Base-by-base conservation (phyloP, 768 basidiomycete species). In the Tricholoma terreum region DNA sequence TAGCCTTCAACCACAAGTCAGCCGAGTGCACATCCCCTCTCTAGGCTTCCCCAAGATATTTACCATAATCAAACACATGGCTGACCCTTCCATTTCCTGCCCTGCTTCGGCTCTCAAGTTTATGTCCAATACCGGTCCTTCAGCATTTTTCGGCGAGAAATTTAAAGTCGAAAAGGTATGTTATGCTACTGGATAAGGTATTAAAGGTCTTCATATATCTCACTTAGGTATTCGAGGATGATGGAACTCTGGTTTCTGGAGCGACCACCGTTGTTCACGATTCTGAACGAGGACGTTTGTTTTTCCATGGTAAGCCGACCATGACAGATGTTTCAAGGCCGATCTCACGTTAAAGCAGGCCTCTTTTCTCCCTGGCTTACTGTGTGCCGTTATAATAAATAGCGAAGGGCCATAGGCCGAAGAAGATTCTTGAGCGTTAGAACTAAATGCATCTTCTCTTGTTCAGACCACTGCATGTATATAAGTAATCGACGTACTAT, bases 151-250 rank as follows among this genome's bases (percentile, higher is more conserved):
- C 52, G 84, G 82, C 21, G 77, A 85, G 59, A 88, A 85, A 62
- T 84, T 78, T 61, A 77, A 73, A 30, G 70, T 85, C 14, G 80
- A 84, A 52, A 86, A 81, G 77, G 86, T 84, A 65, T 10, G 65
- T 40, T 24, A 12, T 19, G 10, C 21, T 34, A 40, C 6, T 40
- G n/a, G n/a, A 9, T 6, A 8, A 21, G 12, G 15, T 14, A 10
- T n/a, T 22, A 4, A 12, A 9, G 22, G 8, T 6, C 33, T 42
- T 51, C 46, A 42, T 64, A 54, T 42, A 54, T 43, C n/a, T 15
- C 22, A 57, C 33, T 43, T 59, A 89, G 85, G 75, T 82, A 9
- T 89, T 90, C 57, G 84, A 89, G 67, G 86, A 90, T 67, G 75
- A 84, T 57, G 88, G 89, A 8, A 71, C 65, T 3, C 50, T 86